Evolutionary conservation across 768 basidiomycete genomes (phyloP).

Genomic region (Pseudohyphozyma bogoriensis): DNA sequence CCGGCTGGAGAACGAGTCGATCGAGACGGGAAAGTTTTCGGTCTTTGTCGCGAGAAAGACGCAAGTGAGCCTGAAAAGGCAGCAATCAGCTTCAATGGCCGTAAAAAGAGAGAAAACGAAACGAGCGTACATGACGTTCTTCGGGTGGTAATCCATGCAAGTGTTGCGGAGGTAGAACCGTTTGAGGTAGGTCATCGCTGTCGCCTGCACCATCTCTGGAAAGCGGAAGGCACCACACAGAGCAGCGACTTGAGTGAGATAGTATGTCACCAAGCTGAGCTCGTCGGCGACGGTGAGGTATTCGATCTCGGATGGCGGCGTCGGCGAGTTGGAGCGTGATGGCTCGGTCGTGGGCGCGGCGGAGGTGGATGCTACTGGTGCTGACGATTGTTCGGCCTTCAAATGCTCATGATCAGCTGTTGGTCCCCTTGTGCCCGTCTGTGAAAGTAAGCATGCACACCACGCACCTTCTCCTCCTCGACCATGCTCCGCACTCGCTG

Average conservation of each 20-base stretch:
- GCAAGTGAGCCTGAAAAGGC: constrained; percentile 71
- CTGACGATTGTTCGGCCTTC: constrained; percentile 16
- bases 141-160: constrained; percentile 99
- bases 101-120: too few species aligned
- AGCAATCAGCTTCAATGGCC: not conserved
- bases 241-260: constrained; percentile 72
- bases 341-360: constrained; percentile 3
- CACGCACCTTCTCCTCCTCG: constrained; percentile 37
- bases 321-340: not conserved
- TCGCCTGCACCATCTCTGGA: constrained; percentile 85
- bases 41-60: constrained; percentile 95
- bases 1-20: constrained; percentile 70
- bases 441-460: not conserved
- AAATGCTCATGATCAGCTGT: not conserved
- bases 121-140: constrained; percentile 92
- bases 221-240: constrained; percentile 71
- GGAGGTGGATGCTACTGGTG: constrained; percentile 58
- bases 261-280: constrained; percentile 74
- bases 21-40: constrained; percentile 81
- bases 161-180: constrained; percentile 96
- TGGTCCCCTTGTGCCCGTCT: not conserved
- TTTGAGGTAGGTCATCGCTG: constrained; percentile 83
- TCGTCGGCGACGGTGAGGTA: constrained; percentile 80
- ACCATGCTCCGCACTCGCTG: constrained; percentile 60
- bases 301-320: constrained; percentile 44